Base-by-base conservation (phyloP, 2,329 filamentous ascomycete species). In the Helminthosporium solani region DNA sequence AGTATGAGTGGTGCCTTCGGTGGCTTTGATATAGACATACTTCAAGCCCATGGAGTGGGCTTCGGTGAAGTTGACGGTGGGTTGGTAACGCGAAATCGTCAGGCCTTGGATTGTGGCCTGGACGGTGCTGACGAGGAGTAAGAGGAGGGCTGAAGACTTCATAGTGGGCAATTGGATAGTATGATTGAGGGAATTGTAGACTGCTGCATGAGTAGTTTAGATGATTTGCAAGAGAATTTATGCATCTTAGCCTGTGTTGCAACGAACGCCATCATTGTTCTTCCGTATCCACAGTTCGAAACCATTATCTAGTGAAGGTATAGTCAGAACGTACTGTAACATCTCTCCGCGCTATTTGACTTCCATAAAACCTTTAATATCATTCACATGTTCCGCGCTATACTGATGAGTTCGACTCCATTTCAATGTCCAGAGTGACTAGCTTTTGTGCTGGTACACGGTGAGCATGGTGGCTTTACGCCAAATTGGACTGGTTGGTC, bases 1-100 rank as follows among this genome's bases (percentile, higher is more conserved):
- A 25, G n/a, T 71, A 58, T 73, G 78, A 19, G 57, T 68, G 12
- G 75, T 77, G n/a, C 78, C 75, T 54, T 80, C 77, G 9, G 78
- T 80, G 7, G 78, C 78, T 42, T 70, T 69, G 57, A 69, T 67
- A 40, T 63, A 62, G 31, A 66, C 64, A 45, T 68, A 70, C 37
- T 63, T 60, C 11, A 59, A 45, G 34, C 65, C 67, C 36, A 58
- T 59, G 40, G 37, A 44, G 53, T 68, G 66, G n/a, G 67, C 67
- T 25, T 51, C 50, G 25, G 53, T 45, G 48, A 62, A 68, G 54
- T 70, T 53, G 39, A 67, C 58, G 21, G 34, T 57, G 40, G 47
- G 35, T 47, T 69, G 65, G 50, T 67, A 66, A 53, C 63, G 56
- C 2, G 66, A 68, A 46, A 70, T 59, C 45, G 68, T 64, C 47